Base-by-base conservation (phyloP, 352 stramenopile genomes). In the Plasmopara halstedii region DNA sequence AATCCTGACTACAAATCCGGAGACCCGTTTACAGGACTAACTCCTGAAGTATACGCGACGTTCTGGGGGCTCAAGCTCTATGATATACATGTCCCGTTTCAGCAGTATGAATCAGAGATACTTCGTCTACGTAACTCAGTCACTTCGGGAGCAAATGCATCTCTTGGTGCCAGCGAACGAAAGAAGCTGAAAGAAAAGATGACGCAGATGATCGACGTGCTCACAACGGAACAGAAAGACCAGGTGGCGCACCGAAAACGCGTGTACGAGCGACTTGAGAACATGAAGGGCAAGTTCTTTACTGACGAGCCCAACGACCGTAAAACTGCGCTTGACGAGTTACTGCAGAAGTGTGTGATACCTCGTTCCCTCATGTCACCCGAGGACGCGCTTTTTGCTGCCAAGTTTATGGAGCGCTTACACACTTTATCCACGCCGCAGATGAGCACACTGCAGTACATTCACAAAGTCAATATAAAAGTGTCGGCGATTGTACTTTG, bases 61-160 rank as follows among this genome's bases (percentile, higher is more conserved):
- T 95, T 95, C 50, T 95, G 84, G 84, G 78, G 70, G 9, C 58
- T 95, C 40, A 85, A 78, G 35, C 53, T 94, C 25, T 94, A 94
- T 47, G 84, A 95, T 57, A 84, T 95, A 29, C 70, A 93, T 52
- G 67, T 90, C 6, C 84, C 84, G 21, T 87, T 90, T 46, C 65
- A 71, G 21, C 79, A 92, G 40, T 95, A 95, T 59, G 78, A 94
- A 23, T 65, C 67, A 1, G 84, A 95, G 52, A 93, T 93, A 52
- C 42, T 65, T 6, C 76, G 79, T 17, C 54, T 91, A 18, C 74
- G 79, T 8, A 78, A 76, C 22, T 87, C 79, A 1, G 53, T 82
- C 4, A 58, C 55, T 19, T 70, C 61, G 17, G 55, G 60, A n/a
- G 43, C 46, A 15, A 64, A 62, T 27, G 47, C 52, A 6, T 64